Evolutionary conservation across 768 basidiomycete species (phyloP).

Genomic region (Cyathus striatus): DNA sequence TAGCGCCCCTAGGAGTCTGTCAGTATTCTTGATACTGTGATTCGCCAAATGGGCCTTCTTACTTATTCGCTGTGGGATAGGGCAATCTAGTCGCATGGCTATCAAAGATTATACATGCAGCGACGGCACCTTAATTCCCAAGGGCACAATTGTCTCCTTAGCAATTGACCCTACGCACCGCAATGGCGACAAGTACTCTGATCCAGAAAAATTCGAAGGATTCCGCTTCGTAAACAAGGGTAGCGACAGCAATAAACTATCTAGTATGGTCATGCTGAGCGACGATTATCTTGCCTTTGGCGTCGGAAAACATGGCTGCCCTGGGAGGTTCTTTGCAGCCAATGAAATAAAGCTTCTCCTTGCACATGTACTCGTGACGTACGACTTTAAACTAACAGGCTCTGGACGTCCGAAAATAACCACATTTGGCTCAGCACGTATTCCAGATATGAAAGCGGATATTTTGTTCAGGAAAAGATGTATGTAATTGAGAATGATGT

Average conservation of each 20-base stretch:
- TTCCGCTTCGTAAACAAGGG: constrained; percentile 15
- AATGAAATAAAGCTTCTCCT: constrained; percentile 16
- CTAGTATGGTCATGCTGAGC: constrained; percentile 9
- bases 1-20: constrained; percentile 19
- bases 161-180: constrained; percentile 3
- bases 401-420: too few species aligned
- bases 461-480: not conserved
- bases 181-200: constrained; percentile 6
- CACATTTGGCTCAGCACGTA: not conserved
- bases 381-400: constrained; percentile 20
- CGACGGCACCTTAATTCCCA: constrained; percentile 11
- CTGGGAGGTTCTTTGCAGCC: constrained; percentile 16
- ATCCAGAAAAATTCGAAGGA: constrained; percentile 13
- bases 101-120: constrained; percentile 8
- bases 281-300: constrained; percentile 13
- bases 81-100: constrained; percentile 18
- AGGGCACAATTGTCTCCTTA: constrained; percentile 6
- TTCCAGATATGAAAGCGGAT: not conserved
- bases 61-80: constrained; percentile 5
- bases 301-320: constrained; percentile 16
- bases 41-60: not conserved
- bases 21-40: too few species aligned
- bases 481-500: too few species aligned
- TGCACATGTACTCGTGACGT: constrained; percentile 13
- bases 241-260: constrained; percentile 3